These are phyloP conservation scores for Ottelia alismoides DNA, from an alignment of 106 monocot species.

Conservation along the genomic window DNA sequence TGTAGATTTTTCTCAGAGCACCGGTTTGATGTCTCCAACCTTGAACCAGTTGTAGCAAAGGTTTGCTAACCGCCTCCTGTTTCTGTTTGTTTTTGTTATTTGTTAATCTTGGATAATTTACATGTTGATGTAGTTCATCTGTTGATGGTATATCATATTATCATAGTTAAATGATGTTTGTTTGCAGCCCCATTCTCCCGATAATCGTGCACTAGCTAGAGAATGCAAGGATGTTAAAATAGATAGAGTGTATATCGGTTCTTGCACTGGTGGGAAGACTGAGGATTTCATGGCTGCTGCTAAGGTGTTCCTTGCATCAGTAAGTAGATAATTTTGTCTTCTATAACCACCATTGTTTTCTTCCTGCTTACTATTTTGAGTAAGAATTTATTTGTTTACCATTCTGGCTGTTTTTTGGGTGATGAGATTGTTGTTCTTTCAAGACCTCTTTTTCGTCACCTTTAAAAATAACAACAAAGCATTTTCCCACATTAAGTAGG, in stretches of 20 bases:
- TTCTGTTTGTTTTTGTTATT: neutral
- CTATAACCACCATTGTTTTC: too few relatives aligned
- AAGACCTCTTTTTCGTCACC: too few relatives aligned
- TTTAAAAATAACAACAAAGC: too few relatives aligned
- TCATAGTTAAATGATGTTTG: neutral
- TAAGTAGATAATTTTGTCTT: too few relatives aligned
- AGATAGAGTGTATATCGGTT: constrained; percentile 84
- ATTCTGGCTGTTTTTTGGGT: too few relatives aligned
- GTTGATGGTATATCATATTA: neutral
- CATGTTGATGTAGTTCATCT: neutral
- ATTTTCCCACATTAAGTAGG: too few relatives aligned
- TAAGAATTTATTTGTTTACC: too few relatives aligned
- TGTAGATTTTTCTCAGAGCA: constrained; percentile 64
- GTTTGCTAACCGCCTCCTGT: constrained; percentile 9
- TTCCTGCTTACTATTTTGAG: too few relatives aligned
- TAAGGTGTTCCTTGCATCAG: constrained; percentile 63
- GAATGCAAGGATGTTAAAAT: constrained; percentile 94
- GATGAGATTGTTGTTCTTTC: too few relatives aligned
- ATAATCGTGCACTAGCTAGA: constrained; percentile 88
- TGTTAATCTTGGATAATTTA: neutral
- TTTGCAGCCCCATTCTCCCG: constrained; percentile 81
- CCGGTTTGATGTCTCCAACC: constrained; percentile 62
- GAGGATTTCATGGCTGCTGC: constrained; percentile 78
- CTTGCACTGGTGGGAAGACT: constrained; percentile 87
- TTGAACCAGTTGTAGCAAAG: constrained; percentile 76